Evolutionary conservation across 345 rosid species (phyloP).

Genomic region (Hibiscus mutabilis): DNA sequence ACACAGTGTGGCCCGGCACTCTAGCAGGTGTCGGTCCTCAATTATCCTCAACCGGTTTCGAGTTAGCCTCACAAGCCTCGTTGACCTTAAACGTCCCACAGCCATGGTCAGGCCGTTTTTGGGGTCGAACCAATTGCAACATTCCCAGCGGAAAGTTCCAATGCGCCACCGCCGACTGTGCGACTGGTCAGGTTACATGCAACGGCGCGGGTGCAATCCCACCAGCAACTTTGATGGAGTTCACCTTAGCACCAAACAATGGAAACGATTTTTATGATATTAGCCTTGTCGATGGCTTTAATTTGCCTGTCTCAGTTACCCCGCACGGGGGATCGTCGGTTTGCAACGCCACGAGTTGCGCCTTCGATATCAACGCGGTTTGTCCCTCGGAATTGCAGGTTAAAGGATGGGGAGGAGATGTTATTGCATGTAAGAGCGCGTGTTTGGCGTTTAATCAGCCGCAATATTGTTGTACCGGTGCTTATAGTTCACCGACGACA

Average conservation of each 20-base stretch:
- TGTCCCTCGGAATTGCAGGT: constrained; percentile 42
- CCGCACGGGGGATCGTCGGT: constrained; percentile 40
- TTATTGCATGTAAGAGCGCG: constrained; percentile 30
- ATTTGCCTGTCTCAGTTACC: constrained; percentile 48
- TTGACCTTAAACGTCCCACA: constrained; percentile 5
- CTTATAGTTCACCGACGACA: constrained; percentile 13
- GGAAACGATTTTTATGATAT: constrained; percentile 38
- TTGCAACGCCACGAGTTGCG: constrained; percentile 19
- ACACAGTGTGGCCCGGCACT: constrained; percentile 43
- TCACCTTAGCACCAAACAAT: constrained; percentile 15
- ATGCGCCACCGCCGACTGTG: constrained; percentile 44
- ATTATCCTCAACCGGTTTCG: constrained; percentile 40
- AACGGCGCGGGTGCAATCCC: constrained; percentile 27
- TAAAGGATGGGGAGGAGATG: neutral
- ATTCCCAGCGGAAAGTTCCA: constrained; percentile 19
- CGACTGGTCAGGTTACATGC: constrained; percentile 34
- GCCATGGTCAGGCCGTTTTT: constrained; percentile 39
- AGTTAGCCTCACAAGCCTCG: constrained; percentile 27
- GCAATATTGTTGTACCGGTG: constrained; percentile 40
- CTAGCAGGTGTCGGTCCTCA: constrained; percentile 8
- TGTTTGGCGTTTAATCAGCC: constrained; percentile 27
- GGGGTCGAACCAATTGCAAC: constrained; percentile 48
- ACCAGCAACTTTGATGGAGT: constrained; percentile 37
- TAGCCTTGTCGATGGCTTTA: constrained; percentile 20
- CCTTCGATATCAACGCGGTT: constrained; percentile 22